Evolutionary conservation across 75 land plant species (phyloP).

Genomic region (Ceratopteris richardii): DNA sequence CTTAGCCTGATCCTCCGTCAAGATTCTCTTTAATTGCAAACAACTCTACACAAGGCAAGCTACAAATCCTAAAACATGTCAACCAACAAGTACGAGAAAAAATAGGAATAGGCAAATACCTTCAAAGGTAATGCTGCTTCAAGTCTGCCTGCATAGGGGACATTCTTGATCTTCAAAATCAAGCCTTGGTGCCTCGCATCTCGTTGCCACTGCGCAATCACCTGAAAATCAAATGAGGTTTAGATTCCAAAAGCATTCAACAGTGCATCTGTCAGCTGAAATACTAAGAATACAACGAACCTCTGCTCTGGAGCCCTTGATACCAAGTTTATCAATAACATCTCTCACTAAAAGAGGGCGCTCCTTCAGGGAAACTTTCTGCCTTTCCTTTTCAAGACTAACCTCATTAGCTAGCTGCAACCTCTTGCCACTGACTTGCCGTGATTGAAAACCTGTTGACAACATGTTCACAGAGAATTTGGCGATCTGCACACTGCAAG

Average conservation of each 20-base stretch:
- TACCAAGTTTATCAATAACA: not conserved
- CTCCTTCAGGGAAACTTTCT: not conserved
- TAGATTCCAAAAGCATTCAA: not conserved
- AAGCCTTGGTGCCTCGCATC: not conserved
- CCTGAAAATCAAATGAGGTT: not conserved
- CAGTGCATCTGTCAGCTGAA: not conserved
- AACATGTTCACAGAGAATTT: too few species aligned
- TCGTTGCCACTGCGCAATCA: not conserved
- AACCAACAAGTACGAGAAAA: not conserved
- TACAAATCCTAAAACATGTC: not conserved
- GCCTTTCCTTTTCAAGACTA: not conserved
- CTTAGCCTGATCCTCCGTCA: not conserved
- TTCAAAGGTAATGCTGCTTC: not conserved
- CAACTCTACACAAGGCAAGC: not conserved
- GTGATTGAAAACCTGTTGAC: too few species aligned
- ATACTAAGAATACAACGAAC: not conserved
- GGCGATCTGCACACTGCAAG: too few species aligned
- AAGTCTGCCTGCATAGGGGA: not conserved
- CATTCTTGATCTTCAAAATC: not conserved
- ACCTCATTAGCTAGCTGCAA: not conserved
- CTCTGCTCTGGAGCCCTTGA: not conserved
- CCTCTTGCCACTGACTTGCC: not conserved
- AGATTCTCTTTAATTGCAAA: not conserved
- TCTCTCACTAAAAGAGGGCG: not conserved
- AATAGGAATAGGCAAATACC: not conserved